Base-by-base conservation (phyloP, 1,139 yeast species). In the Arxiozyma bovina region DNA sequence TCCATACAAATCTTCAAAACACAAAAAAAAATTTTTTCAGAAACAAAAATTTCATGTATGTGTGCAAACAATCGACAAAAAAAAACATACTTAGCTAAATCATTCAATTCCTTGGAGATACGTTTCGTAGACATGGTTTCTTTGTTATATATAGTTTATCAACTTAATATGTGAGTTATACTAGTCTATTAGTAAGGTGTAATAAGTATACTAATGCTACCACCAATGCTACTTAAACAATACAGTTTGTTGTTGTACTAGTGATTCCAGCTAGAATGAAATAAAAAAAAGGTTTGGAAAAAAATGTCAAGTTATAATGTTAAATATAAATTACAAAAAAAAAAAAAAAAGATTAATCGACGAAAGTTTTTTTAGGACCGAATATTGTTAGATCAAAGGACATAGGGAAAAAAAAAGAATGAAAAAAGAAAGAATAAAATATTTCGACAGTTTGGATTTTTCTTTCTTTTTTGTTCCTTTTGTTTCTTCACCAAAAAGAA, bases 71-170 rank as follows among this genome's bases (percentile, higher is more conserved):
- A 17, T 5, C n/a, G 15, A 4, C 30, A 51, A 18, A 15, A 17
- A 5, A 25, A 22, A 44, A 84, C 93, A 74, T 80, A 85, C 93
- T 88, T 85, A 73, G 96, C 96, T 70, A 91, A 81, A 75, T 91
- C 98, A 66, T 87, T 85, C 69, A 91, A 81, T 77, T 91, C 98
- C 77, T 91, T 91, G 77, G 88, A 88, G 70, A 91, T 90, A 82
- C 98, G 91, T 77, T 91, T 91, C 67, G 83, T 81, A 67, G 96
- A 90, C 96, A 88, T 88, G 54, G 27, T 58, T 30, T 30, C 11
- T 12, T 8, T 8, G 15, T 12, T 3, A 30, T 30, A 30, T 11
- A 3, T 30, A 30, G 38, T 30, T 30, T 30, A 11, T 30, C 3
- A 12, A 8, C 15, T 30, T 30, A 11, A 30, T 30, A 5, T 7